Evolutionary conservation across 2,329 filamentous ascomycete genomes (phyloP).

Genomic region (Hypoxylon sp.): DNA sequence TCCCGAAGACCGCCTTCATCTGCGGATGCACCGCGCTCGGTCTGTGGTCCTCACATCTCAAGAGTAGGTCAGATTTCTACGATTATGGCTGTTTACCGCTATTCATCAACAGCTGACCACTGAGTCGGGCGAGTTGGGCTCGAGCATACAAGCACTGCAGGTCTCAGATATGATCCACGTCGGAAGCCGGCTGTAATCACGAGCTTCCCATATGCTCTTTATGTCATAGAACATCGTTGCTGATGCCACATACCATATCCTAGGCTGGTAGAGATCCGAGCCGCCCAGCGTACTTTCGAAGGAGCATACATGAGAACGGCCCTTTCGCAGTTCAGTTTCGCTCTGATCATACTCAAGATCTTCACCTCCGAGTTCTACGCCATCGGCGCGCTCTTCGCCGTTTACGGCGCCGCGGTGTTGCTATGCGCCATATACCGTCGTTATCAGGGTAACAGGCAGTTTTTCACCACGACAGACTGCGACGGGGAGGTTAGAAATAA

Average conservation of each 20-base stretch:
- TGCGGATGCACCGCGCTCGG: slow-evolving; percentile 85
- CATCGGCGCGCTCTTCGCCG: slow-evolving; percentile 94
- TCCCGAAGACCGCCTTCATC: slow-evolving; percentile 70
- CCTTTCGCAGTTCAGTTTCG: slow-evolving; percentile 93
- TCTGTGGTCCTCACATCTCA: slow-evolving; percentile 84
- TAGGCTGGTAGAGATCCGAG: slow-evolving; percentile 90
- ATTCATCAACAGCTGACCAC: background rate
- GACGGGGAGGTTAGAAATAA: slow-evolving; percentile 62
- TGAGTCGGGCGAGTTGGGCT: slow-evolving; percentile 25
- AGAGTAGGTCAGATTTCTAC: slow-evolving; percentile 65
- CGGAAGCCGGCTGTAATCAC: slow-evolving; percentile 1
- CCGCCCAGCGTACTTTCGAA: slow-evolving; percentile 95
- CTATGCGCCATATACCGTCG: slow-evolving; percentile 86
- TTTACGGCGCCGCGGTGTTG: slow-evolving; percentile 88
- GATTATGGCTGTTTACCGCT: background rate
- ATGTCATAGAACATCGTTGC: slow-evolving; percentile 5
- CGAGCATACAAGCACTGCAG: slow-evolving; percentile 15
- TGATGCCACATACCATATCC: slow-evolving; percentile 10
- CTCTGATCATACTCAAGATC: slow-evolving; percentile 93
- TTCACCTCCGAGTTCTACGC: slow-evolving; percentile 97
- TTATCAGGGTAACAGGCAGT: slow-evolving; percentile 92
- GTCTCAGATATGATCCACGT: slow-evolving; percentile 19
- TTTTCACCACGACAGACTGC: slow-evolving; percentile 74
- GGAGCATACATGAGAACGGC: slow-evolving; percentile 96
- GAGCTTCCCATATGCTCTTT: slow-evolving; percentile 3